These are phyloP conservation scores for Dothideomycetes sp. DNA, from an alignment of 2,329 filamentous ascomycete genomes.

Conservation along the genomic window DNA sequence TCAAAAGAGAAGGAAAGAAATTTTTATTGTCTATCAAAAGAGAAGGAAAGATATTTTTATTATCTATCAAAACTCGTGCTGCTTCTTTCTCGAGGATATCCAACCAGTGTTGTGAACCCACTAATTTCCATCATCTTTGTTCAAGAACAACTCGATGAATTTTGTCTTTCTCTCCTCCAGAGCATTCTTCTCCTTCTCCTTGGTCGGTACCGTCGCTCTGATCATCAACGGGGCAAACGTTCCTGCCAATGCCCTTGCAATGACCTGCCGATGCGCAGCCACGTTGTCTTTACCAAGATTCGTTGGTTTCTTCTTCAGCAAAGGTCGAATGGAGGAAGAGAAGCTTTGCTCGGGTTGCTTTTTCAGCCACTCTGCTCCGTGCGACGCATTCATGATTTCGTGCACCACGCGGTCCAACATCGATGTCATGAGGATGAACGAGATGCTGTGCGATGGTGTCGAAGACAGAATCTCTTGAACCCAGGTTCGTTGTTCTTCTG, in stretches of 20 bases:
- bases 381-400: constrained; percentile 37
- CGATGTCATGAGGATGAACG: constrained; percentile 77
- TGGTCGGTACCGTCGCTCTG: constrained; percentile 35
- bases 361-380: constrained; percentile 19
- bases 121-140: constrained; percentile 24
- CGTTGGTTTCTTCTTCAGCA: constrained; percentile 19
- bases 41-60: no score
- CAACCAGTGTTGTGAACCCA: no score
- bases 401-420: constrained; percentile 56
- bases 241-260: constrained; percentile 55
- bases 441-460: constrained; percentile 72
- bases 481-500: constrained; percentile 50
- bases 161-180: constrained; percentile 56
- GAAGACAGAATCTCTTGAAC: constrained; percentile 66
- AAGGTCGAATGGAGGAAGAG: constrained; percentile 18
- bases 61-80: no score
- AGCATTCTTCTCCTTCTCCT: constrained; percentile 51
- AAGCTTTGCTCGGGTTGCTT: constrained; percentile 15
- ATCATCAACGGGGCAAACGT: constrained; percentile 58
- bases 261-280: constrained; percentile 47
- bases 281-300: constrained; percentile 38
- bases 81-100: background rate
- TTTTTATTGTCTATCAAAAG: no score
- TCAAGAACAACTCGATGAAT: constrained; percentile 63
- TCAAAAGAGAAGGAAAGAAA: no score